A percentile compares a stretch with the other conserved stretches of the same genome.
phyloP scores from a whole-genome alignment of 208 protist species.

The Trichomonas gallinae region DNA sequence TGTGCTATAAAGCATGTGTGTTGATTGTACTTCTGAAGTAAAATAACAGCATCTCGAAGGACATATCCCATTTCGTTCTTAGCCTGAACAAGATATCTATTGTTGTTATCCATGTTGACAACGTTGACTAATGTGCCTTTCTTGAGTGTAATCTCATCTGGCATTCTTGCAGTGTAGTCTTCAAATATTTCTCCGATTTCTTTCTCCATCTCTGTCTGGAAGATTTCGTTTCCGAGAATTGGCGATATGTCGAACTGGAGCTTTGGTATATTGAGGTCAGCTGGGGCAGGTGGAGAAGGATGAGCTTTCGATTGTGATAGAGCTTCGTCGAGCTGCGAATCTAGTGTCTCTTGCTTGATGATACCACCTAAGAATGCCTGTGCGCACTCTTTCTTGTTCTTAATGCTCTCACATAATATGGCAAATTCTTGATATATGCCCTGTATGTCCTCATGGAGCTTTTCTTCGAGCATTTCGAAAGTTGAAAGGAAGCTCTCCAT shows the following conservation, averaged over 20 bases:
- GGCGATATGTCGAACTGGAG: not conserved
- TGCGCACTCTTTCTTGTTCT: not conserved
- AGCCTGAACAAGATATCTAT: not conserved
- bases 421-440: not conserved
- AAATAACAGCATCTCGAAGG: not conserved
- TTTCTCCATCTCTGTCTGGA: not conserved
- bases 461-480: not conserved
- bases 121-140: not conserved
- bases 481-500: not conserved
- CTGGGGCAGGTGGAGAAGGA: not conserved
- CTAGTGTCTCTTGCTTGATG: not conserved
- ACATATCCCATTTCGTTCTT: not conserved
- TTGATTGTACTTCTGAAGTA: not conserved
- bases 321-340: not conserved
- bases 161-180: not conserved
- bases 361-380: not conserved
- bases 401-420: not conserved
- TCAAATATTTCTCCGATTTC: not conserved
- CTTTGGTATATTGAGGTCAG: not conserved
- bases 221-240: not conserved
- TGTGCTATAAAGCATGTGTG: not conserved
- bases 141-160: not conserved
- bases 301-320: not conserved
- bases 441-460: not conserved
- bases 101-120: not conserved